A percentile compares a stretch with the other conserved stretches of the same genome.
These are phyloP conservation scores for Oryza nivara DNA, from an alignment of 176 grass and related monocot genomes.

Conservation along the genomic window DNA sequence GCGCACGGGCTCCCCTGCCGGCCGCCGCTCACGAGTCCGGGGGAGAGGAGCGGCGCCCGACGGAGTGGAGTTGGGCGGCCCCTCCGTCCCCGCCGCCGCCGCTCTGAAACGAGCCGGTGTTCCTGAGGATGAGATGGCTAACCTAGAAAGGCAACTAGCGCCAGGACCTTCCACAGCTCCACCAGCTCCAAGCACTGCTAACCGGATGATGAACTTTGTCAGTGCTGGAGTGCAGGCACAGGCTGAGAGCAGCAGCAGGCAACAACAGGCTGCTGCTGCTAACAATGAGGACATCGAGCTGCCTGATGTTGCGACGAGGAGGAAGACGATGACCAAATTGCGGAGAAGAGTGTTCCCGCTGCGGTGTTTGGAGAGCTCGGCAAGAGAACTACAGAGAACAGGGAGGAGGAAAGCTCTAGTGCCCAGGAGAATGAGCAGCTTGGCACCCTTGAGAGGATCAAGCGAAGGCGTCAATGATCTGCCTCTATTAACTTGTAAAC, in stretches of 20 bases:
- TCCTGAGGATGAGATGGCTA: constrained; percentile 87
- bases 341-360: constrained; percentile 65
- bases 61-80: too few relatives aligned
- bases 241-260: constrained; percentile 49
- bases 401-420: constrained; percentile 47
- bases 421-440: constrained; percentile 62
- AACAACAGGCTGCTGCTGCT: constrained; percentile 22
- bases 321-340: constrained; percentile 73
- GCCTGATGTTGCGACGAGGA: constrained; percentile 82
- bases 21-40: too few relatives aligned
- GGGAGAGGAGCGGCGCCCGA: too few relatives aligned
- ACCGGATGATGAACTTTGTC: constrained; percentile 76
- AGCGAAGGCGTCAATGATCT: constrained; percentile 70
- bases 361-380: constrained; percentile 90
- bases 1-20: too few relatives aligned
- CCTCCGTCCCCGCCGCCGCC: too few relatives aligned
- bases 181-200: constrained; percentile 32
- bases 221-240: constrained; percentile 73
- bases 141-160: constrained; percentile 79
- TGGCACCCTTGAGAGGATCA: constrained; percentile 92
- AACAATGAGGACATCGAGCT: constrained; percentile 94
- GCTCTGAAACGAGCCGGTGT: constrained; percentile 71
- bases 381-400: constrained; percentile 59
- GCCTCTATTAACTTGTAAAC: constrained; percentile 38
- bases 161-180: constrained; percentile 45